A percentile compares a stretch with the other conserved stretches of the same genome.
phyloP scores from a whole-genome alignment of 1,284 basidiomycete species.

The Austropuccinia psidii region DNA sequence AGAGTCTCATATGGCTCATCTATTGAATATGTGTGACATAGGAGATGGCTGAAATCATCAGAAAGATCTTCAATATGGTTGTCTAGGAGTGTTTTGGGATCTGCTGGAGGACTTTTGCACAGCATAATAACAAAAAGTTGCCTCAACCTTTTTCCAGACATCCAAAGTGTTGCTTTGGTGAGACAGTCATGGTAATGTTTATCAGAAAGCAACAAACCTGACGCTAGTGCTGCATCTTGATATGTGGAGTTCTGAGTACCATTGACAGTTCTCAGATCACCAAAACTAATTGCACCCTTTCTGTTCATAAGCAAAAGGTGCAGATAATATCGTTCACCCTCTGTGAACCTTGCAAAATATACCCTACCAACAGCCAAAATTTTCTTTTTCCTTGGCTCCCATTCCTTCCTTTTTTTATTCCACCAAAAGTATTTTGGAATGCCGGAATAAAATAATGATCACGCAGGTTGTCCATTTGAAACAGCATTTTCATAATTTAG shows the following conservation, averaged over 20 bases:
- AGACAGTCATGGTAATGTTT: too few relatives aligned
- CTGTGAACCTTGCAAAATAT: conserved; percentile 44
- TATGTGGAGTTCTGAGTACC: conserved; percentile 45
- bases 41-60: conserved; percentile 47
- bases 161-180: conserved; percentile 48
- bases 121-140: conserved; percentile 51
- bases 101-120: too few relatives aligned
- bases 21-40: too few relatives aligned
- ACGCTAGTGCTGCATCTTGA: conserved; percentile 49
- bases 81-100: too few relatives aligned
- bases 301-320: conserved; percentile 49
- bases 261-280: conserved; percentile 46
- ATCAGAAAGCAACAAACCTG: conserved; percentile 47
- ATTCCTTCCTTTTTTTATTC: not conserved
- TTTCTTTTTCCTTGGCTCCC: conserved; percentile 41
- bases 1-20: too few relatives aligned
- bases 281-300: conserved; percentile 48
- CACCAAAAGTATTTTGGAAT: not conserved
- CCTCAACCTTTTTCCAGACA: conserved; percentile 47
- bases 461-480: not conserved
- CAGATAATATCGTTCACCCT: conserved; percentile 50
- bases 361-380: conserved; percentile 49
- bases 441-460: not conserved
- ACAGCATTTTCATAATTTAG: not conserved
- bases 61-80: too few relatives aligned